phyloP scores from a whole-genome alignment of 495 filamentous ascomycete genomes.

The Tuber brumale region DNA sequence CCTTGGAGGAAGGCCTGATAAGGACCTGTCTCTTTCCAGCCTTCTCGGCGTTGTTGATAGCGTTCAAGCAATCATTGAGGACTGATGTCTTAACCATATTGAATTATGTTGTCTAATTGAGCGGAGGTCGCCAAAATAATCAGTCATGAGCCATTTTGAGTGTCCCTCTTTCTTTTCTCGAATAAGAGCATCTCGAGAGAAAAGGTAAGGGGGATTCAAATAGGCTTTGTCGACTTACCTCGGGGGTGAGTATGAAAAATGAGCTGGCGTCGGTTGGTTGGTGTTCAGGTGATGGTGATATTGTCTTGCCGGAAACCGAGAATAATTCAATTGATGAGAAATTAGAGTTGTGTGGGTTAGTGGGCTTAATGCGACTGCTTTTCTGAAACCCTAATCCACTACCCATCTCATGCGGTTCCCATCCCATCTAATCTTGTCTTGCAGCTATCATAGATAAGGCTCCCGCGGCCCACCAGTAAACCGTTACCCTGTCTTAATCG shows the following conservation, averaged over 20 bases:
- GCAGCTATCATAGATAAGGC: too few species aligned
- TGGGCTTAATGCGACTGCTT: not conserved
- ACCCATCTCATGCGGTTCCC: not conserved
- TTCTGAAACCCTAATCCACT: slow-evolving; percentile 2
- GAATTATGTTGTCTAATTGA: slow-evolving; percentile 79
- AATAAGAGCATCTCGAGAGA: slow-evolving; percentile 24
- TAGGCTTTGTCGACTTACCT: slow-evolving; percentile 37
- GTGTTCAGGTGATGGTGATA: slow-evolving; percentile 9
- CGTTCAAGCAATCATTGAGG: slow-evolving; percentile 97
- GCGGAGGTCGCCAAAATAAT: slow-evolving; percentile 24
- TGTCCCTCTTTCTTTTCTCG: slow-evolving; percentile 43
- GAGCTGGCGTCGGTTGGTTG: slow-evolving; percentile 14
- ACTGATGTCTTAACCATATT: slow-evolving; percentile 98
- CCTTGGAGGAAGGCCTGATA: slow-evolving; percentile 94
- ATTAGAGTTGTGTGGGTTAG: not conserved
- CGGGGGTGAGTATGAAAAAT: slow-evolving; percentile 2
- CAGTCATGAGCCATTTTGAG: slow-evolving; percentile 43
- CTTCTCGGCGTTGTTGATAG: slow-evolving; percentile 99
- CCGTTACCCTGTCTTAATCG: not conserved
- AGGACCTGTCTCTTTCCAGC: slow-evolving; percentile 95
- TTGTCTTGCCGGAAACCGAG: not conserved
- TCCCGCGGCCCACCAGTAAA: not conserved
- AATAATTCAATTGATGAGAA: not conserved
- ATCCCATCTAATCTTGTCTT: slow-evolving; percentile 3
- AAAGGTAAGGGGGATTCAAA: slow-evolving; percentile 44